These are phyloP conservation scores for Fusarium sp. DNA, from an alignment of 2,329 filamentous ascomycete genomes.

Conservation along the genomic window DNA sequence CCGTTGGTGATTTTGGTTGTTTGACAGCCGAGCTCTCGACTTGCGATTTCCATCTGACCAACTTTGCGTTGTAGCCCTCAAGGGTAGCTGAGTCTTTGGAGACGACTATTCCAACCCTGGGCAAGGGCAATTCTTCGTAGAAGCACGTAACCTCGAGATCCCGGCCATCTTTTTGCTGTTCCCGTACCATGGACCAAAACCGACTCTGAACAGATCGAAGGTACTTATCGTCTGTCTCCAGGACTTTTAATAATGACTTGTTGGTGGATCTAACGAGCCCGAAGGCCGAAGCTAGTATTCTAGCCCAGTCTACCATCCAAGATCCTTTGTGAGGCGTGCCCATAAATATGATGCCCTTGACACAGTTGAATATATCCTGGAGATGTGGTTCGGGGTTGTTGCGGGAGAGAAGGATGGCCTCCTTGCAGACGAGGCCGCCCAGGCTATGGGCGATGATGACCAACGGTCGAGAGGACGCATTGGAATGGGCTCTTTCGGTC, in stretches of 20 bases:
- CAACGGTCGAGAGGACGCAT: constrained; percentile 44
- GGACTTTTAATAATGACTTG: constrained; percentile 48
- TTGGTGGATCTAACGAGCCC: constrained; percentile 53
- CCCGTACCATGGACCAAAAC: constrained; percentile 51
- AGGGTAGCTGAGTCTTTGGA: constrained; percentile 52
- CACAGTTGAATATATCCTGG: constrained; percentile 46
- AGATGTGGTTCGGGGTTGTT: constrained; percentile 52
- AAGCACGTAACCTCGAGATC: constrained; percentile 53
- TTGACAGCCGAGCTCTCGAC: not conserved
- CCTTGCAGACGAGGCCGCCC: constrained; percentile 58
- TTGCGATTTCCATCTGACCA: constrained; percentile 20
- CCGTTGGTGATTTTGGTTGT: too few relatives aligned
- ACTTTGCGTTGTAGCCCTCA: constrained; percentile 45
- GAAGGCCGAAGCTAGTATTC: constrained; percentile 48
- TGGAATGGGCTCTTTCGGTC: constrained; percentile 35
- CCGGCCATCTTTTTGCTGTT: constrained; percentile 25
- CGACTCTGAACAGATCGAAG: constrained; percentile 45
- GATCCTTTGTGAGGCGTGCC: constrained; percentile 57
- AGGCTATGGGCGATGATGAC: constrained; percentile 59
- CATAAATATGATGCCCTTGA: constrained; percentile 55
- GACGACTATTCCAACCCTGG: constrained; percentile 45
- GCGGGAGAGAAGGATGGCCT: constrained; percentile 53
- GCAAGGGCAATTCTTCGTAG: constrained; percentile 54
- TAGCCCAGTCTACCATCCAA: constrained; percentile 54
- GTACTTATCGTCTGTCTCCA: constrained; percentile 47